Conservation (phyloP, 163 green algal genomes). For the Chlamydomonas reinhardtii region DNA sequence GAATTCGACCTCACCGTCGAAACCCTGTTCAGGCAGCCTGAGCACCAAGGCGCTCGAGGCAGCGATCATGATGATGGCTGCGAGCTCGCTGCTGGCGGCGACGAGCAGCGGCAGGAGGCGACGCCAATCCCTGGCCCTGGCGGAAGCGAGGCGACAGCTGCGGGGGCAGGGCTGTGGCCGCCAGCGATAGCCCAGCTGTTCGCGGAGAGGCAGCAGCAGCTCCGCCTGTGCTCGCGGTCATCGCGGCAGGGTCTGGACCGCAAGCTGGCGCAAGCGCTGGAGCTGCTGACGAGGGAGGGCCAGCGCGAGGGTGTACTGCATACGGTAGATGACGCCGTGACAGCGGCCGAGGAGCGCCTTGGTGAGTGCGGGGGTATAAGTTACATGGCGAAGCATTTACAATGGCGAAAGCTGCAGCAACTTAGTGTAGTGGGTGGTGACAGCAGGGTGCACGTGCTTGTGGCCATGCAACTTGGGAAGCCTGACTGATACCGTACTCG, state of each 20-base stretch:
- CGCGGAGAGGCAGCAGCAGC: background rate
- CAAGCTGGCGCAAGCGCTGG: background rate
- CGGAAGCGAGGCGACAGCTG: no score
- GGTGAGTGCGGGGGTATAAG: slow-evolving; percentile 22
- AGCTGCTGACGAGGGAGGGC: background rate
- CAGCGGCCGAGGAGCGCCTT: background rate
- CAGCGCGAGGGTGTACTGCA: slow-evolving; percentile 10
- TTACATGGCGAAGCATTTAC: no score
- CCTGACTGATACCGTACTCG: background rate
- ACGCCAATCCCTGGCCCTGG: accelerated
- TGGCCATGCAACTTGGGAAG: no score
- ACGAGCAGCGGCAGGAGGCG: background rate
- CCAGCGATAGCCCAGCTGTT: background rate
- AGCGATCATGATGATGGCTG: background rate
- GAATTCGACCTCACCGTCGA: background rate
- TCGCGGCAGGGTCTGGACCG: background rate
- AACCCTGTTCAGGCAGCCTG: slow-evolving; percentile 15
- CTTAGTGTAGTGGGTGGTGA: no score
- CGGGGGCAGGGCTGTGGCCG: no score
- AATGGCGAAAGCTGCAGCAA: no score
- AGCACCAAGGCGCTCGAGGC: background rate
- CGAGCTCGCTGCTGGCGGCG: no score
- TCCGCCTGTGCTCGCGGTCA: background rate
- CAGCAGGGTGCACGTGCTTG: no score
- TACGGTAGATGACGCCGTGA: background rate